phyloP scores from a whole-genome alignment of 768 basidiomycete genomes.

The Hygrophorus pudorinus region DNA sequence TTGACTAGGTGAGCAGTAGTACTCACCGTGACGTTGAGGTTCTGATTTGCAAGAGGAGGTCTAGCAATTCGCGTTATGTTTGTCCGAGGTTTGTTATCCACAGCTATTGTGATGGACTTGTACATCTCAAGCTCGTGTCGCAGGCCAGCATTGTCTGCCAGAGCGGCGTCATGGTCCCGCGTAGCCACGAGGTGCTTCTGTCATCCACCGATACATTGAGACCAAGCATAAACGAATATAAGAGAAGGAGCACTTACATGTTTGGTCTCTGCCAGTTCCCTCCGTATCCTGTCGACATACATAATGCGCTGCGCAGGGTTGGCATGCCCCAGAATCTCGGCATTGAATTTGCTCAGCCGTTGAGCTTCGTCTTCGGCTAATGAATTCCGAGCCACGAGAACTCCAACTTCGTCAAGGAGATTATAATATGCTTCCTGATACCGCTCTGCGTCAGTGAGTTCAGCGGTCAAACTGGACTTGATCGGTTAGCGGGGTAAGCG shows the following conservation, averaged over 20 bases:
- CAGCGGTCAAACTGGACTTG: constrained; percentile 27
- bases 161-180: constrained; percentile 39
- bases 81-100: constrained; percentile 43
- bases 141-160: constrained; percentile 34
- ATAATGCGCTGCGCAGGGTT: constrained; percentile 81
- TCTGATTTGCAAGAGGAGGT: constrained; percentile 35
- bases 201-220: not conserved
- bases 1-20: not conserved
- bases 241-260: constrained; percentile 44
- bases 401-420: constrained; percentile 52
- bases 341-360: constrained; percentile 71
- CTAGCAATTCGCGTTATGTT: constrained; percentile 41
- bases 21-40: constrained; percentile 17
- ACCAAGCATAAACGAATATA: not conserved
- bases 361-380: constrained; percentile 75
- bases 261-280: constrained; percentile 71
- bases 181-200: constrained; percentile 41
- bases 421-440: constrained; percentile 67
- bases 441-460: constrained; percentile 48
- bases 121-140: constrained; percentile 49
- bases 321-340: constrained; percentile 74
- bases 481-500: not conserved
- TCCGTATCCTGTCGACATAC: constrained; percentile 77
- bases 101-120: constrained; percentile 43
- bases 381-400: constrained; percentile 58